Evolutionary conservation across 177 flowering plant species (phyloP).

Genomic region (Telopea speciosissima): DNA sequence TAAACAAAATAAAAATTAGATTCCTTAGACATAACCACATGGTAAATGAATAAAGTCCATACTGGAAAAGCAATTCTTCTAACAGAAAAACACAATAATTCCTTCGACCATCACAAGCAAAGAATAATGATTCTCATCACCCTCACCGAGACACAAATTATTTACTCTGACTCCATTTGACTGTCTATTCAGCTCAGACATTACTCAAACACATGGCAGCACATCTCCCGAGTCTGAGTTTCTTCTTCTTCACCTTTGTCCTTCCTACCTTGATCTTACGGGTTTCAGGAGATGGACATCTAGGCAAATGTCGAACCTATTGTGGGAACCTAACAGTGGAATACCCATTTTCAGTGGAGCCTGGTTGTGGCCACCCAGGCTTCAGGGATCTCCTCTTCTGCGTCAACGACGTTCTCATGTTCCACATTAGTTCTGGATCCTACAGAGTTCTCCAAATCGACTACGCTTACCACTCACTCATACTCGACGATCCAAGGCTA

Average conservation of each 20-base stretch:
- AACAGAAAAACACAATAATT: neutral
- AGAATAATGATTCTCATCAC: neutral
- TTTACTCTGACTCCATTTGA: neutral
- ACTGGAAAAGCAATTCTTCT: neutral
- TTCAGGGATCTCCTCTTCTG: conserved; percentile 72
- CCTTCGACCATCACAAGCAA: neutral
- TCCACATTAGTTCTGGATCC: conserved; percentile 84
- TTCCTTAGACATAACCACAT: neutral
- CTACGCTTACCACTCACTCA: conserved; percentile 63
- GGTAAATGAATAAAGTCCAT: neutral
- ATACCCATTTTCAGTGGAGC: conserved; percentile 61
- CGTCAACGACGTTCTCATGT: conserved; percentile 80
- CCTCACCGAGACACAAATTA: neutral
- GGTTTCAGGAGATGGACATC: conserved; percentile 8
- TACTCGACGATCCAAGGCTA: conserved; percentile 72
- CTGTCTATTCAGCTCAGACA: neutral
- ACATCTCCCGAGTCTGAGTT: neutral
- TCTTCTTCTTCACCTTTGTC: conserved; percentile 3
- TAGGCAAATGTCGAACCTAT: conserved; percentile 52
- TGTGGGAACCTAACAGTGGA: conserved; percentile 83
- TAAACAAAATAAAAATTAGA: neutral
- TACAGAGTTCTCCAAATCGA: conserved; percentile 77
- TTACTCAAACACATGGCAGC: neutral
- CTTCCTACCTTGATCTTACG: conserved; percentile 4
- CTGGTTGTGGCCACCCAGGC: conserved; percentile 83